phyloP scores from a whole-genome alignment of 164 flowering plant genomes.

The Kingdonia uniflora region DNA sequence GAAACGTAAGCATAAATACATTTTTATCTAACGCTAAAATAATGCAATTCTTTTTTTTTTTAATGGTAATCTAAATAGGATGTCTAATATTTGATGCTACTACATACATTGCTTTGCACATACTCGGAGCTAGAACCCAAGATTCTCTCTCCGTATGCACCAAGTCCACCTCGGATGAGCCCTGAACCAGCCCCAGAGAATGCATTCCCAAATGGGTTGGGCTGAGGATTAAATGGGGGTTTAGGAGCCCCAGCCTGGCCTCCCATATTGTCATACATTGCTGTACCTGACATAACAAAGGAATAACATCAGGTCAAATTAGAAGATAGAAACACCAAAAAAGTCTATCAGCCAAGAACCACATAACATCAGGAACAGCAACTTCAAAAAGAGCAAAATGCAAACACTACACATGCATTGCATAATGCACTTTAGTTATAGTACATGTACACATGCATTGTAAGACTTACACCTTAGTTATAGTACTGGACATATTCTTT shows the following conservation, averaged over 20 bases:
- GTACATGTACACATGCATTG: too few species aligned
- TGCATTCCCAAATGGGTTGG: conserved; percentile 62
- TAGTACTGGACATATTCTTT: too few species aligned
- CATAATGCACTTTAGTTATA: too few species aligned
- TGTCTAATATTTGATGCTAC: background rate
- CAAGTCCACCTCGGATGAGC: conserved; percentile 66
- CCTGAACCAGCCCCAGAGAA: conserved; percentile 79
- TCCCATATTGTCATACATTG: conserved; percentile 55
- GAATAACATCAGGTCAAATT: too few species aligned
- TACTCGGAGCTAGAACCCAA: conserved; percentile 86
- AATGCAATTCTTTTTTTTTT: background rate
- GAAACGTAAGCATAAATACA: background rate
- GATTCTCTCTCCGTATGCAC: conserved; percentile 85
- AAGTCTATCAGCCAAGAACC: too few species aligned
- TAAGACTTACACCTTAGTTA: too few species aligned
- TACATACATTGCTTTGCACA: conserved; percentile 87
- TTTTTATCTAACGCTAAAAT: background rate
- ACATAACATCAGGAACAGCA: too few species aligned
- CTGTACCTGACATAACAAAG: conserved; percentile 14
- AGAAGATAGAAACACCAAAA: too few species aligned
- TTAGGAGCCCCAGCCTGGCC: conserved; percentile 41
- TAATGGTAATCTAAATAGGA: background rate
- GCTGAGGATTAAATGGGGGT: conserved; percentile 40
- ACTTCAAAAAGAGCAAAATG: too few species aligned
- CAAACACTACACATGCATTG: too few species aligned